Evolutionary conservation across 164 flowering plant species (phyloP), one percentile per base, ranked within the genome.

Genomic region (Tetrastigma voinierianum): DNA sequence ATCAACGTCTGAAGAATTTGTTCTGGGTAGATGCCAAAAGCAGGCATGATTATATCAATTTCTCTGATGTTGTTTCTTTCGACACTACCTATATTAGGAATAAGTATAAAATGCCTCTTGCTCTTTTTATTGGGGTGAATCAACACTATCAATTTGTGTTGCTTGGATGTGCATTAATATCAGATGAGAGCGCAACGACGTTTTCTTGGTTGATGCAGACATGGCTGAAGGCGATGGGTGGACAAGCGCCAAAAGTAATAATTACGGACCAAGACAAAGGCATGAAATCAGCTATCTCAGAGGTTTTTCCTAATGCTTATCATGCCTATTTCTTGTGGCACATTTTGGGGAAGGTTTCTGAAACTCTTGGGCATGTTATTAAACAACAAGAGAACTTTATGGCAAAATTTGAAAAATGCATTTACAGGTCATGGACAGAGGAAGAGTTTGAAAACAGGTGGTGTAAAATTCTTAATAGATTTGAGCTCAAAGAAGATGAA

Each of bases 21-120:
- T 70, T 79, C 20, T 79, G 82, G 82, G 70, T 68, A 45, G 82
- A 79, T 70, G 82, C 80, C 57, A 79, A 76, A 74, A 70, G 78
- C 57, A 70, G 82, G 73, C 78, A 70, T 60, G 82, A 79, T 62
- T 79, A 79, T 46, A 43, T 8, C 53, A 62, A 71, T 59, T 79
- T 79, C 61, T 51, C 61, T 66, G 82, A 79, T 60, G 78, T 71
- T 11, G 80, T 79, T 9, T 76, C 78, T 44, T 68, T 79, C 44
- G 82, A 79, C 51, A 71, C 77, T 10, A 70, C 69, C 12, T 76
- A 76, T 40, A 20, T 71, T 21, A 71, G 70, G 53, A 79, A 74
- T 71, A 76, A 74, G 51, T 71, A 73, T 63, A 76, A 76, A 62
- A 70, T 76, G 74, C 82, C 80, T 23, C 74, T 79, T 57, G 76